Evolutionary conservation across 169 alveolate genomes (phyloP).

Genomic region (Amoebophrya sp.): DNA sequence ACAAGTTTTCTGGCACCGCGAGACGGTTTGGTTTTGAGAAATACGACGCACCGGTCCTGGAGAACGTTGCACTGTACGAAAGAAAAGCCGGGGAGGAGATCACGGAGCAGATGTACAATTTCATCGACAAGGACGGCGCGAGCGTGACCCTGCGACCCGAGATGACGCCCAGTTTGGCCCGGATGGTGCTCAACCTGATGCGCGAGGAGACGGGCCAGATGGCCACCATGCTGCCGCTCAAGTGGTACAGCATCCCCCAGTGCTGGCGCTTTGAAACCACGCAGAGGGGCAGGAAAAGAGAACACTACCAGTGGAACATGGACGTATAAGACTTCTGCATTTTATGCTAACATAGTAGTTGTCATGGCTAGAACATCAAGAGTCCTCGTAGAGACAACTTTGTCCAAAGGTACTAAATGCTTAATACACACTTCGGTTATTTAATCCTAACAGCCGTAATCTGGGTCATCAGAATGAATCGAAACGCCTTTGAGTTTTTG

Average conservation of each 20-base stretch:
- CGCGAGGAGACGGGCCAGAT: constrained; percentile 43
- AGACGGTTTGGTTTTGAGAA: not conserved
- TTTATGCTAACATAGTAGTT: too few species aligned
- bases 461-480: too few species aligned
- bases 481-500: too few species aligned
- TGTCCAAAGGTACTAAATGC: too few species aligned
- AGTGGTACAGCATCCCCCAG: constrained; percentile 50
- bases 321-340: too few species aligned
- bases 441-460: too few species aligned
- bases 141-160: constrained; percentile 49
- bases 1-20: not conserved
- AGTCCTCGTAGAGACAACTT: too few species aligned
- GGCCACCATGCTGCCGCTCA: constrained; percentile 32
- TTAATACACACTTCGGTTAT: too few species aligned
- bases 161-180: constrained; percentile 49
- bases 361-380: too few species aligned
- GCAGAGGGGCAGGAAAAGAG: constrained; percentile 42
- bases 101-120: constrained; percentile 52
- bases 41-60: constrained; percentile 47
- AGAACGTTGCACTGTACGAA: constrained; percentile 44
- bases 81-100: constrained; percentile 52
- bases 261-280: constrained; percentile 53
- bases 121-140: constrained; percentile 47
- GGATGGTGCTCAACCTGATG: constrained; percentile 48
- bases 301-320: constrained; percentile 39